Base-by-base conservation (phyloP, 441 rosid species). In the Daphne laureola region DNA sequence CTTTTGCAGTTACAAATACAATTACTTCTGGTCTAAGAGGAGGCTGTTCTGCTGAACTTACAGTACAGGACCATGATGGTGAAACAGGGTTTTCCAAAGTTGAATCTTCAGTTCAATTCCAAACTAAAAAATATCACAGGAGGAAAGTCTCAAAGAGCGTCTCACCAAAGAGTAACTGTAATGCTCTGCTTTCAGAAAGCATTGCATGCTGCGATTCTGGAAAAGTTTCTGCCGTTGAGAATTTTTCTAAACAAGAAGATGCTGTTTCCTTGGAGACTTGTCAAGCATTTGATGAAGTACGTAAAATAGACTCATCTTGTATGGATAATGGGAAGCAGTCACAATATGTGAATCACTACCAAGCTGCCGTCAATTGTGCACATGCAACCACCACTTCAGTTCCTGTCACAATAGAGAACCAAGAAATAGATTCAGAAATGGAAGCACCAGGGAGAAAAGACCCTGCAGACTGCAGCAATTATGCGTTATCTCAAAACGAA, bases 101-200 rank as follows among this genome's bases (percentile, higher is more conserved):
- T 46, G 54, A 46, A 45, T 69, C 80, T 31, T 38, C 40, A 42
- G 53, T 51, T 47, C 61, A 72, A 69, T 59, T 58, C 57, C 68
- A 65, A 16, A 63, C 58, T 62, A 78, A 55, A 61, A 81, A 82
- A 45, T 82, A 79, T 62, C 53, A 63, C 57, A 76, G 88, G 64
- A 86, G 66, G 51, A 77, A 68, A 57, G 67, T 69, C 60, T 58
- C 72, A 56, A 58, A 57, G 51, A 46, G 54, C 57, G 55, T 65
- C 51, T 49, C 59, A 61, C 52, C 43, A 55, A 54, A 43, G 36
- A 69, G 52, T 53, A 63, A 67, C 14, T 49, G 50, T 49, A 51
- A 61, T 65, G 68, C 51, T 53, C 67, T 74, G 40, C 77, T 73
- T 51, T 72, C 76, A 47, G 85, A 80, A 72, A 78, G 70, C 63